phyloP scores from a whole-genome alignment of 73 alveolate species.

The Effrenium voratum region DNA sequence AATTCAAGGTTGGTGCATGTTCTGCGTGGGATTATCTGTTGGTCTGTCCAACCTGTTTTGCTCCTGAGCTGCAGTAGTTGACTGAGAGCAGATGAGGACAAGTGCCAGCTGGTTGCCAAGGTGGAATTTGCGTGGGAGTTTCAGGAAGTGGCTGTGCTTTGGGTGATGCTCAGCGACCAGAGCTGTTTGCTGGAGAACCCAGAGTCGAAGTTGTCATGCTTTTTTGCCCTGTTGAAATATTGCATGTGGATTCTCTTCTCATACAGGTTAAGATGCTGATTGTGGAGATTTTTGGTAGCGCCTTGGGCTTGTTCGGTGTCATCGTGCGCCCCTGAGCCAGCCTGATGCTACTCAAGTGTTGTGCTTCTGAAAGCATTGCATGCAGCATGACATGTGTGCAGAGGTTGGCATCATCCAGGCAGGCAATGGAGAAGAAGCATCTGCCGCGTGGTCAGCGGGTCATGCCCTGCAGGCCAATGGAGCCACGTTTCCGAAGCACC shows the following conservation, averaged over 20 bases:
- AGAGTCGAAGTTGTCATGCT: too few relatives aligned
- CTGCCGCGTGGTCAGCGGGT: not conserved
- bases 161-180: constrained; percentile 98
- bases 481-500: constrained; percentile 85
- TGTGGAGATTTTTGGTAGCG: constrained; percentile 98
- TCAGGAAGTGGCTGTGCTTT: constrained; percentile 99
- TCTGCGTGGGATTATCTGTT: constrained; percentile 99
- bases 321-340: constrained; percentile 20
- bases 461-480: constrained; percentile 49
- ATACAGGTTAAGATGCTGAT: constrained; percentile 98
- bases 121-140: constrained; percentile 98
- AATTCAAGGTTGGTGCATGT: constrained; percentile 95
- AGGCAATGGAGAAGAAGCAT: not conserved
- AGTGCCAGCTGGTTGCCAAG: not conserved
- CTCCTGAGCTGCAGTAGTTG: not conserved
- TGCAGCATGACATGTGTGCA: not conserved
- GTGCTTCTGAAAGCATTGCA: not conserved
- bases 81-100: not conserved
- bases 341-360: not conserved
- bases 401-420: constrained; percentile 91
- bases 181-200: constrained; percentile 42
- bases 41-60: constrained; percentile 99
- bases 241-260: constrained; percentile 94
- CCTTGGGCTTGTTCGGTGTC: constrained; percentile 90
- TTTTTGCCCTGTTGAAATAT: not conserved